Evolutionary conservation across 2,329 filamentous ascomycete genomes (phyloP), one percentile per base, ranked within the genome.

Genomic region (Scedosporium aurantiacum): DNA sequence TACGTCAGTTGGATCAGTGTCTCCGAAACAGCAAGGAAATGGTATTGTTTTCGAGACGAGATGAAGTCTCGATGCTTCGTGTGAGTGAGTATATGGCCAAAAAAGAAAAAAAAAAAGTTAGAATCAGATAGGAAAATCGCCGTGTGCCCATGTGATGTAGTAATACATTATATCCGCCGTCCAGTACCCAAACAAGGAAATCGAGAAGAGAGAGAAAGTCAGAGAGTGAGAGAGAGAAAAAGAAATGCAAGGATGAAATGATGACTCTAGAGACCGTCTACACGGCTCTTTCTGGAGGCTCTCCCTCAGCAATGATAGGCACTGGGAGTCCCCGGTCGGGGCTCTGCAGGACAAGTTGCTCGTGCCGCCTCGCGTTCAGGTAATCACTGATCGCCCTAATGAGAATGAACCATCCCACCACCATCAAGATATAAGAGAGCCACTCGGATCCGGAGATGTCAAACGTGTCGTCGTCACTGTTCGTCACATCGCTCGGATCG

Each of bases 341-440:
- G 71, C 91, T 96, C 72, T 96, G 92, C 66, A 97, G 77, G 4
- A 99, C 91, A 58, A 99, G 79, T 72, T 94, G 90, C 76, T 99
- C 94, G 71, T 97, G 94, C 69, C 91, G 82, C 70, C 93, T 83
- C 43, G 91, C 94, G 66, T 87, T 84, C 64, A 97, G 76, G 71
- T 94, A 99, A 71, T 97, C 92, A 68, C 88, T 91, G 18, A 96
- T 85, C n/a, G 91, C 87, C 73, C 92, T 85, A 70, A 99, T 97
- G 64, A 99, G 78, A 64, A 99, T 91, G 70, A 97, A 97, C 94
- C 94, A 99, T 4, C 94, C 94, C 1, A 96, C 88, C 70, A 99
- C 90, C 94, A 99, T 99, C 57, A 99, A 75, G 16, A 89, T 79
- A 69, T 97, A 99, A 10, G 91, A 90, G 65, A 96, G 79, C 90